Evolutionary conservation across 2,329 filamentous ascomycete genomes (phyloP).

Genomic region (Rhinocladiella mackenziei): DNA sequence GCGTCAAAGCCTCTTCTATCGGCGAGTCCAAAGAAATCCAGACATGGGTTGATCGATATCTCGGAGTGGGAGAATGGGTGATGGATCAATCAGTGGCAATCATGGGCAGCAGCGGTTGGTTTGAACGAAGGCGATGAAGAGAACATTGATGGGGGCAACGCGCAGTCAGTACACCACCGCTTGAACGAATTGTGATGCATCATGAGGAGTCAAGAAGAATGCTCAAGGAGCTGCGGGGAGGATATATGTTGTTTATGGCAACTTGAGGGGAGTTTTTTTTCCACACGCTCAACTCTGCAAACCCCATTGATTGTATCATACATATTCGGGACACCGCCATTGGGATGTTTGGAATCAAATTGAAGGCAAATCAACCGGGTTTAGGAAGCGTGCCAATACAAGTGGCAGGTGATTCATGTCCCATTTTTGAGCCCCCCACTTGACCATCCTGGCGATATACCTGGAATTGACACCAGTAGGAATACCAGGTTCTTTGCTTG

Average conservation of each 20-base stretch:
- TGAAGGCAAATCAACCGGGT: too few species aligned
- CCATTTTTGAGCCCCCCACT: too few species aligned
- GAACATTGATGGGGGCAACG: not conserved
- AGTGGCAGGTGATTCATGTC: too few species aligned
- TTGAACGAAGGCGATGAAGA: conserved; percentile 76
- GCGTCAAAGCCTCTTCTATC: conserved; percentile 82
- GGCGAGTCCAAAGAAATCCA: conserved; percentile 77
- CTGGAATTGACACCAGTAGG: too few species aligned
- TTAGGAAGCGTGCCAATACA: too few species aligned
- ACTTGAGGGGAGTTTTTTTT: not conserved
- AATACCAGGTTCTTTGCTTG: too few species aligned
- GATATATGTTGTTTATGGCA: not conserved
- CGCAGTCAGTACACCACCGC: not conserved
- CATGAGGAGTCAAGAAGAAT: conserved; percentile 7
- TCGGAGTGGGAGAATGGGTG: conserved; percentile 92
- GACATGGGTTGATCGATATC: conserved; percentile 88
- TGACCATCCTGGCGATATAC: too few species aligned
- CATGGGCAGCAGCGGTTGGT: conserved; percentile 81
- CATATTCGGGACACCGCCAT: too few species aligned
- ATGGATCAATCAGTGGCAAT: conserved; percentile 97
- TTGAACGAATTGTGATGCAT: conserved; percentile 2
- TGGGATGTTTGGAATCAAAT: too few species aligned
- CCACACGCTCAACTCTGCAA: conserved; percentile 3
- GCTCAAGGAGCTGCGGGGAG: not conserved
- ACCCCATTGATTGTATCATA: not conserved